These are phyloP conservation scores for Tolypocladium inflatum DNA, from an alignment of 2,329 filamentous ascomycete genomes.

Conservation along the genomic window DNA sequence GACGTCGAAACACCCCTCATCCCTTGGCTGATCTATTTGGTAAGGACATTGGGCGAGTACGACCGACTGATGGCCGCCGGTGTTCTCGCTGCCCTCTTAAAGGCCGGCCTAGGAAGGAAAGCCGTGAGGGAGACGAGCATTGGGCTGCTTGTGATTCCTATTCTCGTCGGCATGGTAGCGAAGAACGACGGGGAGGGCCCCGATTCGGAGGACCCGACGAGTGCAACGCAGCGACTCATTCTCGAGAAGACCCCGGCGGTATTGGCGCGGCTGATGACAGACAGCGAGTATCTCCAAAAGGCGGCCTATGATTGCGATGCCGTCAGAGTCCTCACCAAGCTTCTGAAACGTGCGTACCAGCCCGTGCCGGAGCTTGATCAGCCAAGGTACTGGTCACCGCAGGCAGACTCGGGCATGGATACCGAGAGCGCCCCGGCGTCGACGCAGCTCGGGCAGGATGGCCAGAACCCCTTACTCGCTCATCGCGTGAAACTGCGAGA, in stretches of 20 bases:
- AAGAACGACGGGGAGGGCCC: conserved; percentile 35
- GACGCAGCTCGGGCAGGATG: conserved; percentile 48
- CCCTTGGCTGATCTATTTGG: conserved; percentile 61
- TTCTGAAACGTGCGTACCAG: conserved; percentile 43
- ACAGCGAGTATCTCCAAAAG: conserved; percentile 71
- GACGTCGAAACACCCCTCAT: conserved; percentile 62
- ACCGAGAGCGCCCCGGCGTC: conserved; percentile 22
- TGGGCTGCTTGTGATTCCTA: conserved; percentile 58
- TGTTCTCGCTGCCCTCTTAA: conserved; percentile 60
- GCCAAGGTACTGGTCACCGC: conserved; percentile 29
- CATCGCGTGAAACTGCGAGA: conserved; percentile 72
- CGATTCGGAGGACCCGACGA: conserved; percentile 25
- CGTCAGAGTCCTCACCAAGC: conserved; percentile 34
- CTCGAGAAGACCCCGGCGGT: conserved; percentile 66
- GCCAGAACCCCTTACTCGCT: conserved; percentile 47
- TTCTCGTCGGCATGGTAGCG: conserved; percentile 54
- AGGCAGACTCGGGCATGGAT: conserved; percentile 23
- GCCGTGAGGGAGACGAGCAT: conserved; percentile 51
- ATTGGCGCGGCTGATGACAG: conserved; percentile 68
- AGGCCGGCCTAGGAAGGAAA: conserved; percentile 55
- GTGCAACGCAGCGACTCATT: conserved; percentile 29
- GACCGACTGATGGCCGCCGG: conserved; percentile 60
- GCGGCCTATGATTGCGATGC: conserved; percentile 61
- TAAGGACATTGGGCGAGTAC: conserved; percentile 46
- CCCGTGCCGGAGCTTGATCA: conserved; percentile 24